Conservation (phyloP, 1,139 yeast species). For the Saccharomyces pastorianus region DNA sequence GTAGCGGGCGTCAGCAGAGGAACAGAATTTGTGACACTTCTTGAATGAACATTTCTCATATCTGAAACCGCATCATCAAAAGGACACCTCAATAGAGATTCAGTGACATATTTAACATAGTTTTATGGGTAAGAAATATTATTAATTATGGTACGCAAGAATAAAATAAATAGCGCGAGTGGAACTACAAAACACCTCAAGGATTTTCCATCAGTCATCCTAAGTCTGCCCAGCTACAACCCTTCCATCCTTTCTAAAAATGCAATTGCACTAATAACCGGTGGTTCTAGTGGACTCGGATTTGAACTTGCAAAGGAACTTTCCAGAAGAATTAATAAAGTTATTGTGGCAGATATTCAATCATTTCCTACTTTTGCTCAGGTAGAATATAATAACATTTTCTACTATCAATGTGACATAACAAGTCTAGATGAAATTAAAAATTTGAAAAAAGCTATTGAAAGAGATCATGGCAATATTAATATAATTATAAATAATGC, state of each 20-base stretch:
- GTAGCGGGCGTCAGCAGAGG: background rate
- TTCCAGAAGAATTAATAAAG: constrained; percentile 31
- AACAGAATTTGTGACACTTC: background rate
- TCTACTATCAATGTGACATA: constrained; percentile 63
- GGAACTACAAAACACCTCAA: background rate
- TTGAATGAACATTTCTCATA: background rate
- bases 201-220: background rate
- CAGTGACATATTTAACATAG: background rate
- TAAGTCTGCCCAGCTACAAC: background rate
- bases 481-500: constrained; percentile 77
- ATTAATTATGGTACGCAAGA: background rate
- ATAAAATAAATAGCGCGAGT: background rate
- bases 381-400: constrained; percentile 34
- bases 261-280: constrained; percentile 61
- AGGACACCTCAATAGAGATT: background rate
- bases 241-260: background rate
- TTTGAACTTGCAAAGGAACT: constrained; percentile 47
- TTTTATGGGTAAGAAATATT: too few relatives aligned
- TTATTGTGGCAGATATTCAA: constrained; percentile 52
- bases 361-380: constrained; percentile 35
- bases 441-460: constrained; percentile 35
- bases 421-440: constrained; percentile 41
- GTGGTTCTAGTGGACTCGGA: constrained; percentile 77
- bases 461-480: constrained; percentile 44
- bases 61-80: background rate